Percentiles rank a stretch among this genome's conserved stretches.
Evolutionary conservation across 345 rosid genomes (phyloP).

Genomic region (Eucalyptus marginata): DNA sequence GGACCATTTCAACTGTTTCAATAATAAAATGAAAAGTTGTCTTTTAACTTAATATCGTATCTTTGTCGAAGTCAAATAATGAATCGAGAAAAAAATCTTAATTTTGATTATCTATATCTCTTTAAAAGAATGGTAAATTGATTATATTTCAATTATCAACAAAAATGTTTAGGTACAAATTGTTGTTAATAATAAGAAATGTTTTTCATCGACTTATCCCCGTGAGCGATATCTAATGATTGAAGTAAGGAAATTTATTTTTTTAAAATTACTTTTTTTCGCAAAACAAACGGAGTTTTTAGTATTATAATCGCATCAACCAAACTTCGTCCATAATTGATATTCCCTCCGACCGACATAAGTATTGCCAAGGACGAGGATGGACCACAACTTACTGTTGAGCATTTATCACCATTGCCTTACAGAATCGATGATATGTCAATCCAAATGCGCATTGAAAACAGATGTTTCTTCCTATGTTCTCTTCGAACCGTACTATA

Average conservation of each 20-base stretch:
- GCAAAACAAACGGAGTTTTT: background rate
- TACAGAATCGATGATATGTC: background rate
- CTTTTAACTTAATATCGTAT: background rate
- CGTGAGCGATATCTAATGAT: too few species aligned
- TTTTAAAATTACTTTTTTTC: too few species aligned
- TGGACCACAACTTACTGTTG: background rate
- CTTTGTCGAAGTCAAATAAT: background rate
- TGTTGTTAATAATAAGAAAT: background rate
- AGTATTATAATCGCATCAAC: background rate
- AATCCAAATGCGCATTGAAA: background rate
- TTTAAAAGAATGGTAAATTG: rapidly evolving
- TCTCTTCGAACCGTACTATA: background rate
- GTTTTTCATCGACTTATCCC: background rate
- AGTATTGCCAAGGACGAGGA: background rate
- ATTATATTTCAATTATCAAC: background rate
- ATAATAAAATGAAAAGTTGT: background rate
- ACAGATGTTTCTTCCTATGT: background rate
- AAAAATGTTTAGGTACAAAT: background rate
- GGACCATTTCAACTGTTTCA: background rate
- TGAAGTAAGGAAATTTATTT: too few species aligned
- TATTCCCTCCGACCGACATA: background rate
- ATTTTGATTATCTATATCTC: background rate
- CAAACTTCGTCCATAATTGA: rapidly evolving
- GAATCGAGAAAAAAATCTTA: background rate
- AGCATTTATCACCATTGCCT: background rate